These are phyloP conservation scores for Beauveria sp. DNA, from an alignment of 2,329 filamentous ascomycete genomes.

Conservation along the genomic window DNA sequence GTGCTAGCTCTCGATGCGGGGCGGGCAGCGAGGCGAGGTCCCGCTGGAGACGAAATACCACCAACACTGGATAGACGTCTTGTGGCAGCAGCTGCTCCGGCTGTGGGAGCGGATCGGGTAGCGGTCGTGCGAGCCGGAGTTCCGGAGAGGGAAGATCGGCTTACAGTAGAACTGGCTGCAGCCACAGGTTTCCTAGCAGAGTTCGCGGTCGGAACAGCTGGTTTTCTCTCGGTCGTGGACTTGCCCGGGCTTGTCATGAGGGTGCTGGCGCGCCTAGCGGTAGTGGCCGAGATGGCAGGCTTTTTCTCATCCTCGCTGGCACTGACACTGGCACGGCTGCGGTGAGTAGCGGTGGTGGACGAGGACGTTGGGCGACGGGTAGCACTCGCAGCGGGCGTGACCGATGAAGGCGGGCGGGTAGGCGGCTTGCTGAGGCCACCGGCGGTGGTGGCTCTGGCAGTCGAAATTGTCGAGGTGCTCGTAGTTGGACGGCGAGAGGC, in stretches of 20 bases:
- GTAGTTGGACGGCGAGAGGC: constrained; percentile 26
- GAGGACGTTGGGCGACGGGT: constrained; percentile 25
- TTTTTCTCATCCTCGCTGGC: constrained; percentile 45
- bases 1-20: constrained; percentile 30
- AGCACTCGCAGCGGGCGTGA: constrained; percentile 26
- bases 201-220: constrained; percentile 25
- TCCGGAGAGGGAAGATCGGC: constrained; percentile 22
- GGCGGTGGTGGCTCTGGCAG: constrained; percentile 24
- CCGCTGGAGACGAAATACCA: constrained; percentile 25
- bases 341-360: constrained; percentile 34
- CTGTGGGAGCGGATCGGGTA: constrained; percentile 31
- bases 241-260: constrained; percentile 32
- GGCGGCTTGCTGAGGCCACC: constrained; percentile 40
- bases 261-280: constrained; percentile 34
- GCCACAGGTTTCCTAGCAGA: constrained; percentile 28
- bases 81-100: constrained; percentile 37
- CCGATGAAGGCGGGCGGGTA: constrained; percentile 34
- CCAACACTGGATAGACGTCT: constrained; percentile 50
- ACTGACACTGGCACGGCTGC: constrained; percentile 39
- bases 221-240: constrained; percentile 25
- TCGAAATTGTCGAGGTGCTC: constrained; percentile 21
- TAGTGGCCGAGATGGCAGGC: constrained; percentile 26
- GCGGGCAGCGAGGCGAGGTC: constrained; percentile 31
- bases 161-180: constrained; percentile 22
- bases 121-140: constrained; percentile 26